Percentiles rank a stretch among this genome's conserved stretches.
phyloP scores from a whole-genome alignment of 177 flowering plant genomes.

The Telopea speciosissima region DNA sequence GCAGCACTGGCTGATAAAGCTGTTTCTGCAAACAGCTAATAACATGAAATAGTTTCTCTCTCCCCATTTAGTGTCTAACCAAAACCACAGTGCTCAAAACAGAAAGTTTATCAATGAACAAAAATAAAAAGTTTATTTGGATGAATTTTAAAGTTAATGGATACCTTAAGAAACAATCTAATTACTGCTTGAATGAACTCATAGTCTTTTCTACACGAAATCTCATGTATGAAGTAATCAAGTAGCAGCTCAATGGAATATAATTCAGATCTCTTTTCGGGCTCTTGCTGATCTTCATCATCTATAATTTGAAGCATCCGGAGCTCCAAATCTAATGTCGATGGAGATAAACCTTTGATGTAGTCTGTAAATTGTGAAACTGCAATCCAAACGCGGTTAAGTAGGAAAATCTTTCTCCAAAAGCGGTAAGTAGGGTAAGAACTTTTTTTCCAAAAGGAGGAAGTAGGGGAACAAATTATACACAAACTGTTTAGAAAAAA shows the following conservation, averaged over 20 bases:
- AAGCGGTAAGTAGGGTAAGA: too few relatives aligned
- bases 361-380: slow-evolving; percentile 76
- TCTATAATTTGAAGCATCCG: slow-evolving; percentile 92
- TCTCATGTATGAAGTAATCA: slow-evolving; percentile 78
- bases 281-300: slow-evolving; percentile 53
- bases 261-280: slow-evolving; percentile 55
- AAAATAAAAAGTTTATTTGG: not conserved
- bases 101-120: not conserved
- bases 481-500: not conserved
- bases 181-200: slow-evolving; percentile 92
- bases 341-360: slow-evolving; percentile 77
- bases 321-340: slow-evolving; percentile 87
- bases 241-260: slow-evolving; percentile 57
- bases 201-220: slow-evolving; percentile 71
- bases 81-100: too few relatives aligned
- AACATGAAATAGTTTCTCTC: not conserved
- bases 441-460: too few relatives aligned
- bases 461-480: too few relatives aligned
- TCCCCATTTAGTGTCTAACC: not conserved
- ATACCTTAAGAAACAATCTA: slow-evolving; percentile 86
- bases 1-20: not conserved
- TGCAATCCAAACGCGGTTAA: slow-evolving; percentile 29
- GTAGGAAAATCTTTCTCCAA: not conserved
- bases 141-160: not conserved
- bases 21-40: not conserved